Conservation (phyloP, 2,329 filamentous ascomycete genomes). For the Thermoascus crustaceus region DNA sequence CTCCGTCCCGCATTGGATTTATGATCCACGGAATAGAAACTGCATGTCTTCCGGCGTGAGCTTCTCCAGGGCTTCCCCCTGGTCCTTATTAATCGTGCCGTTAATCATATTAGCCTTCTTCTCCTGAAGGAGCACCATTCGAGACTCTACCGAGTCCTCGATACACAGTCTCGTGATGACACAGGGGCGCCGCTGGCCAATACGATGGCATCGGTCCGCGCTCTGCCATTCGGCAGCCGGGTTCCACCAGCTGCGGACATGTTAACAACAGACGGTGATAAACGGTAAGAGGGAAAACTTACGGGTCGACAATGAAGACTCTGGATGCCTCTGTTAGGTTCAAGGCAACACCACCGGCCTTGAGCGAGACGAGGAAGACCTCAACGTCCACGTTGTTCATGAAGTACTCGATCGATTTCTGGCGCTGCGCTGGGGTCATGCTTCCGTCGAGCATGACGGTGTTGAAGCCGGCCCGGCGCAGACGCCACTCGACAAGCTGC, state of each 20-base stretch:
- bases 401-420: constrained; percentile 90
- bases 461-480: constrained; percentile 92
- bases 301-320: constrained; percentile 95
- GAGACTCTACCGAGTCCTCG: constrained; percentile 91
- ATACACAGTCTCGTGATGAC: constrained; percentile 92
- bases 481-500: constrained; percentile 92
- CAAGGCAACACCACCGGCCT: constrained; percentile 89
- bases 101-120: constrained; percentile 99
- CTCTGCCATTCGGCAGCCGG: constrained; percentile 99
- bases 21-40: constrained; percentile 81
- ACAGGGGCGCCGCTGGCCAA: constrained; percentile 88
- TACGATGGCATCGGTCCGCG: constrained; percentile 87
- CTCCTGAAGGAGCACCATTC: constrained; percentile 92
- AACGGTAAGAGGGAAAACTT: constrained; percentile 38
- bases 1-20: constrained; percentile 9
- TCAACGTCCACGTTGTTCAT: constrained; percentile 93
- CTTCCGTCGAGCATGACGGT: constrained; percentile 97
- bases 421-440: constrained; percentile 90
- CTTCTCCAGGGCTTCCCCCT: constrained; percentile 75
- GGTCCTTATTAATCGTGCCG: constrained; percentile 90
- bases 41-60: constrained; percentile 87
- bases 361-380: constrained; percentile 91
- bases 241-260: constrained; percentile 76
- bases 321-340: constrained; percentile 91
- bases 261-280: constrained; percentile 18